Evolutionary conservation across 129 eudicot genomes (phyloP).

Genomic region (Artemisia argyi): DNA sequence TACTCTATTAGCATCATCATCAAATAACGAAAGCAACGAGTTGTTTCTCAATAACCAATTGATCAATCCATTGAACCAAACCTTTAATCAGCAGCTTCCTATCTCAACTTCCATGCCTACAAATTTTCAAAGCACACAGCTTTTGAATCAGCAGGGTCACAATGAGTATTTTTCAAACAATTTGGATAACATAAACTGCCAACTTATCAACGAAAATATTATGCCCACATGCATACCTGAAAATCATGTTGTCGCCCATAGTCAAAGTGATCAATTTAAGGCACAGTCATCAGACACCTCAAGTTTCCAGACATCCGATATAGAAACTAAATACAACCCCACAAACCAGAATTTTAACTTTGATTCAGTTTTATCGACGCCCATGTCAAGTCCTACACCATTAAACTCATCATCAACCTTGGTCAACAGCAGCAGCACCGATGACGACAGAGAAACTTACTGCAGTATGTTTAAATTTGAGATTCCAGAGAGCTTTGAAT

Average conservation of each 20-base stretch:
- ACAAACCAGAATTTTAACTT: constrained; percentile 43
- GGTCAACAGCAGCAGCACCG: constrained; percentile 47
- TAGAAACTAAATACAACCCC: constrained; percentile 20
- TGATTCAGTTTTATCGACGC: constrained; percentile 50
- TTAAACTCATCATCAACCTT: constrained; percentile 51
- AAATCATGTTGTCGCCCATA: constrained; percentile 19
- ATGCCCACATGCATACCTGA: constrained; percentile 21
- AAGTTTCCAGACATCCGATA: constrained; percentile 35
- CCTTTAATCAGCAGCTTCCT: constrained; percentile 31
- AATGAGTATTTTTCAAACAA: constrained; percentile 31
- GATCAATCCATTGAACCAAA: constrained; percentile 37
- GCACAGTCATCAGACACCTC: constrained; percentile 45
- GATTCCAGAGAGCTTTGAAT: constrained; percentile 74
- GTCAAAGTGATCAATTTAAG: constrained; percentile 23
- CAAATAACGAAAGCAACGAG: constrained; percentile 39
- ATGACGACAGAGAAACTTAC: constrained; percentile 65
- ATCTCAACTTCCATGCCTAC: constrained; percentile 26
- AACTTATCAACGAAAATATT: constrained; percentile 29
- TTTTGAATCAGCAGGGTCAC: constrained; percentile 31
- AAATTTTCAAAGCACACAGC: constrained; percentile 18
- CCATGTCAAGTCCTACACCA: constrained; percentile 55
- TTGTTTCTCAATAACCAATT: constrained; percentile 33
- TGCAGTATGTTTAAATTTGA: constrained; percentile 81
- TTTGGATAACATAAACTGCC: constrained; percentile 29
- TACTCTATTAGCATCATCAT: constrained; percentile 47